Base-by-base conservation (phyloP, 2,329 filamentous ascomycete genomes). In the Fusarium drepaniforme region DNA sequence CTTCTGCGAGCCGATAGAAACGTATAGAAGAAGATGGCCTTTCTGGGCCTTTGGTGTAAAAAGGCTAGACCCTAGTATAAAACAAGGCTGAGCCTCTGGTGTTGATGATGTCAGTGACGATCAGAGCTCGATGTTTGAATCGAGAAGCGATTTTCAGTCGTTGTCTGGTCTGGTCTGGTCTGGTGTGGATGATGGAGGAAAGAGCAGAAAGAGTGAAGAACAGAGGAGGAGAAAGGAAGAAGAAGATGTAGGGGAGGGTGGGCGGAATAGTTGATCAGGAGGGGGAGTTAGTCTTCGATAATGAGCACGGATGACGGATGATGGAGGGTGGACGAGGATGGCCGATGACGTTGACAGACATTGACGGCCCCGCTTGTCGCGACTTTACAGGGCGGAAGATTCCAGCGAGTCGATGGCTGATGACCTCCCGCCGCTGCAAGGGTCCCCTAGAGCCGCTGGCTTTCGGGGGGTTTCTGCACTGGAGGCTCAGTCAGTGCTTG, bases 301-400 rank as follows among this genome's bases (percentile, higher is more conserved):
- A 70, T 66, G 64, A 71, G 76, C 71, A 68, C 73, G 71, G 74
- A 75, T 67, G 74, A 71, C 38, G 58, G 64, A 68, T 66, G 46
- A 76, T 71, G 74, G 71, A 76, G 74, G 71, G 75, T 66, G 60
- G 46, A 42, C 23, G 66, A 65, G 65, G 57, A 67, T 59, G 77
- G 67, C 64, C 71, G 76, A 79, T 79, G 77, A 79, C 77, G 77
- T 79, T 79, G 71, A 74, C 75, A 57, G 69, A 70, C 70, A 67
- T 59, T 16, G 38, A 66, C 28, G 72, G 72, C 76, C 77, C 76
- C 77, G 73, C 74, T 77, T 64, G 61, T 64, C 40, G 66, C 60
- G 62, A 78, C 57, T 66, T 74, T 77, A 64, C 75, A 74, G 73
- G 63, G 73, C 73, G 64, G 64, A 70, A 78, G 51, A 62, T 62